Base-by-base conservation (phyloP, 768 basidiomycete species). In the Suillus decipiens region DNA sequence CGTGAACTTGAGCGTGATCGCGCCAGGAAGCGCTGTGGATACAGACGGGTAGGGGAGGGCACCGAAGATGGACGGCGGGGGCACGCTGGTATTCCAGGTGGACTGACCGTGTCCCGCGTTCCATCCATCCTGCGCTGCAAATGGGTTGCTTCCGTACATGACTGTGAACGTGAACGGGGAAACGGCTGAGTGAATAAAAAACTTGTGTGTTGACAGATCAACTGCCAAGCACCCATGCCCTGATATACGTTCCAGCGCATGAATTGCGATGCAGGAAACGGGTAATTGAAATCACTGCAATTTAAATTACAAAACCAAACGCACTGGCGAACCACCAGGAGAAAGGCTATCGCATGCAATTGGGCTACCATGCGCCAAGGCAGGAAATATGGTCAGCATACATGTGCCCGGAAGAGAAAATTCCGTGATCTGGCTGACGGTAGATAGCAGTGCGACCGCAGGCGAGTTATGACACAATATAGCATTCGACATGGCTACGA, bases 31-130 rank as follows among this genome's bases (percentile, higher is more conserved):
- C 28, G 75, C 41, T 7, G 76, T 69, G 7, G 76, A 63, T 36
- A 76, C 62, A 28, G 74, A 60, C 0, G 84, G 80, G 67, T 84
- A 86, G 34, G 88, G 88, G 22, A 89, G 82, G 0, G 86, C 87
- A 6, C 88, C 88, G 67, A 84, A 86, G 62, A 88, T 73, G 54
- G 88, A 88, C 54, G 86, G 84, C 5, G 78, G 69, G 11, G 76
- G 69, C 31, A 41, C 39, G 24, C 43, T 36, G 19, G 43, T 60
- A 37, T 64, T 61, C 66, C 69, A 70, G 22, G 22, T 22, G 24
- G 63, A 64, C 45, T 56, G 61, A 28, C 63, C 60, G 33, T 45
- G 65, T 19, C 71, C 63, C 34, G 69, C 66, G 15, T 62, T 62
- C 62, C 62, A 65, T n/a, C 41, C 43, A 33, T 65, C 62, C 41